Evolutionary conservation across 2,329 filamentous ascomycete species (phyloP).

Genomic region (Fusarium vanettenii): DNA sequence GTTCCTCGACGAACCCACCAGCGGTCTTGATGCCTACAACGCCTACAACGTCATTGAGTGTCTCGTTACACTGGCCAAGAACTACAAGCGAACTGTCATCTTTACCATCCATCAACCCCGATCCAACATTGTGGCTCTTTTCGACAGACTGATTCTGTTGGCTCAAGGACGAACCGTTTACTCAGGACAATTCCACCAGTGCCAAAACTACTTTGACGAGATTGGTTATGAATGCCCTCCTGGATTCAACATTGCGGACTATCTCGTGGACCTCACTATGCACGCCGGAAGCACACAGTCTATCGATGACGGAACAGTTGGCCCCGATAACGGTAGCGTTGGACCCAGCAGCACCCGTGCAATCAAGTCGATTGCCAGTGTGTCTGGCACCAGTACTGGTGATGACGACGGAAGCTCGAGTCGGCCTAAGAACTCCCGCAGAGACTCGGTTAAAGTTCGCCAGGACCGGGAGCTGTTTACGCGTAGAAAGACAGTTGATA

Average conservation of each 20-base stretch:
- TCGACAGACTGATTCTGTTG: conserved; percentile 91
- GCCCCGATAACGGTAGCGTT: conserved; percentile 71
- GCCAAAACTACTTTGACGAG: conserved; percentile 91
- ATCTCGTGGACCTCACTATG: conserved; percentile 97
- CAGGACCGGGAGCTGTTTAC: conserved; percentile 94
- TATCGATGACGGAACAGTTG: conserved; percentile 64
- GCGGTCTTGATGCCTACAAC: conserved; percentile 94
- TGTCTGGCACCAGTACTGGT: conserved; percentile 79
- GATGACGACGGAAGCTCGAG: conserved; percentile 71
- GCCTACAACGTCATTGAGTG: conserved; percentile 99
- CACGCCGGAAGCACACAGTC: conserved; percentile 78
- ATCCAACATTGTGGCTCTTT: conserved; percentile 97
- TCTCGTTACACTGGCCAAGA: conserved; percentile 92
- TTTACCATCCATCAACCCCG: conserved; percentile 99
- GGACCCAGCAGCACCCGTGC: conserved; percentile 88
- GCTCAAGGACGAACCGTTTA: conserved; percentile 92
- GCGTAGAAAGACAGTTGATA: conserved; percentile 74
- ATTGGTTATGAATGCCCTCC: conserved; percentile 94
- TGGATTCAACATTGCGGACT: conserved; percentile 99
- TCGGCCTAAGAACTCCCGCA: conserved; percentile 76
- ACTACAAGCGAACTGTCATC: conserved; percentile 95
- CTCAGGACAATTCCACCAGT: conserved; percentile 88
- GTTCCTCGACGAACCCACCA: conserved; percentile 97
- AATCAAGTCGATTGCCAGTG: conserved; percentile 90
- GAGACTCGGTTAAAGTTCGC: conserved; percentile 83